Percentiles rank a stretch among this genome's conserved stretches.
These are phyloP conservation scores for Nemania serpens DNA, from an alignment of 2,329 filamentous ascomycete species.

Conservation along the genomic window DNA sequence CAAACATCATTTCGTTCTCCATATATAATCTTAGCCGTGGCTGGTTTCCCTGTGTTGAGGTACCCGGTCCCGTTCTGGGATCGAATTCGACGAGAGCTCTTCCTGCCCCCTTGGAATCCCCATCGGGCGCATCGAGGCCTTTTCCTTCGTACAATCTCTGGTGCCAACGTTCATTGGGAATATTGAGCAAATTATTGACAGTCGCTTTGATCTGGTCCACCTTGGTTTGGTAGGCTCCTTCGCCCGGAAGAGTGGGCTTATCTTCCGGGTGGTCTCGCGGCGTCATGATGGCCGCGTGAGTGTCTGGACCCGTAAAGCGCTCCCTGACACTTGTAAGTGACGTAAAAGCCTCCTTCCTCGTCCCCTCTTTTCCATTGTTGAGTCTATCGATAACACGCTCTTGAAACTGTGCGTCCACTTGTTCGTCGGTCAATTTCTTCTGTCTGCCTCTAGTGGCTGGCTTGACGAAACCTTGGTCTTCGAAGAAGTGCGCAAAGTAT, in stretches of 20 bases:
- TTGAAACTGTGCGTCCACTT: neutral
- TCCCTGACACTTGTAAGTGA: neutral
- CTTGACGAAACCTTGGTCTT: neutral
- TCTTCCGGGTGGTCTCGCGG: neutral
- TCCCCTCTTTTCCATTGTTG: neutral
- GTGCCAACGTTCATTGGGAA: neutral
- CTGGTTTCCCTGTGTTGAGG: neutral
- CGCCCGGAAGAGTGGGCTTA: neutral
- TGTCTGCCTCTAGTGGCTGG: neutral
- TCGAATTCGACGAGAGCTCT: neutral
- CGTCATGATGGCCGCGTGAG: neutral
- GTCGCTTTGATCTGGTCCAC: neutral
- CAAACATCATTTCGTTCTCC: neutral
- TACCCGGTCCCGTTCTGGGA: neutral
- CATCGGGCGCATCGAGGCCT: neutral
- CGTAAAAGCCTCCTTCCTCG: neutral
- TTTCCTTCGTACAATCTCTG: neutral
- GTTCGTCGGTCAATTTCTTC: neutral
- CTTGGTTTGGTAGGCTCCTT: neutral
- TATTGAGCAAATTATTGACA: neutral
- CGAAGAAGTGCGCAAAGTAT: neutral
- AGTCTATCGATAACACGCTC: neutral
- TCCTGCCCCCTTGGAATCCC: neutral
- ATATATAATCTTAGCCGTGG: neutral
- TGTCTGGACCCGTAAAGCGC: neutral